phyloP scores from a whole-genome alignment of 306 rosid species.

The Citrullus amarus region DNA sequence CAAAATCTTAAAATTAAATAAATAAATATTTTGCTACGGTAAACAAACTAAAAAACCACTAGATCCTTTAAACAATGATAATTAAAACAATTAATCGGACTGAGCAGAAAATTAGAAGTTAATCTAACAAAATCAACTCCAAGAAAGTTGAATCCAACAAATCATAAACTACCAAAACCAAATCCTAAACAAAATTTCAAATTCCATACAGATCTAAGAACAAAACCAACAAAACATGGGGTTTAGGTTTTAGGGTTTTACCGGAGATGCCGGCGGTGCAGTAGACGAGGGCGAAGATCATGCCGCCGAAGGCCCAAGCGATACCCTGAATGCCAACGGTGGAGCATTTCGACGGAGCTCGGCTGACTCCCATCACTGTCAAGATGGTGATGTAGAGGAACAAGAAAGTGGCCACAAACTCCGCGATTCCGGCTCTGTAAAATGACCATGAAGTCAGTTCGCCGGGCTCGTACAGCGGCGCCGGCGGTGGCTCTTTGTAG shows the following conservation, averaged over 20 bases:
- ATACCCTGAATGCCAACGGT: conserved; percentile 83
- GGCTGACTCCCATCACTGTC: conserved; percentile 75
- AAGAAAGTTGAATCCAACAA: background rate
- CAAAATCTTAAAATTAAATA: too few species aligned
- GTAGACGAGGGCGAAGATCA: conserved; percentile 88
- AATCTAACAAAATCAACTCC: too few species aligned
- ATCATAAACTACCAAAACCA: too few species aligned
- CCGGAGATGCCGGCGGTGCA: conserved; percentile 95
- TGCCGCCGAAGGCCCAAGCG: conserved; percentile 99
- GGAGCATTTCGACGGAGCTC: conserved; percentile 34
- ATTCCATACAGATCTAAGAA: conserved; percentile 3
- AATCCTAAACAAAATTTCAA: too few species aligned
- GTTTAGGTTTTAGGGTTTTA: background rate
- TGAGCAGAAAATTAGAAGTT: background rate
- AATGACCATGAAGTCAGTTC: conserved; percentile 90
- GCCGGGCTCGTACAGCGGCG: conserved; percentile 68
- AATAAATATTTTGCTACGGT: background rate
- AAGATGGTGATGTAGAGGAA: conserved; percentile 75
- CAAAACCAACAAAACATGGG: background rate
- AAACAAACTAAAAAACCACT: background rate
- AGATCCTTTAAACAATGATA: background rate
- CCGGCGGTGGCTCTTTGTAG: conserved; percentile 86
- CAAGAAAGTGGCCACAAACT: conserved; percentile 78
- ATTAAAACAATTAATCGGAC: too few species aligned
- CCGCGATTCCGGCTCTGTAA: conserved; percentile 85